Conservation (phyloP, 306 rosid species). For the Hippophae tibetana region DNA sequence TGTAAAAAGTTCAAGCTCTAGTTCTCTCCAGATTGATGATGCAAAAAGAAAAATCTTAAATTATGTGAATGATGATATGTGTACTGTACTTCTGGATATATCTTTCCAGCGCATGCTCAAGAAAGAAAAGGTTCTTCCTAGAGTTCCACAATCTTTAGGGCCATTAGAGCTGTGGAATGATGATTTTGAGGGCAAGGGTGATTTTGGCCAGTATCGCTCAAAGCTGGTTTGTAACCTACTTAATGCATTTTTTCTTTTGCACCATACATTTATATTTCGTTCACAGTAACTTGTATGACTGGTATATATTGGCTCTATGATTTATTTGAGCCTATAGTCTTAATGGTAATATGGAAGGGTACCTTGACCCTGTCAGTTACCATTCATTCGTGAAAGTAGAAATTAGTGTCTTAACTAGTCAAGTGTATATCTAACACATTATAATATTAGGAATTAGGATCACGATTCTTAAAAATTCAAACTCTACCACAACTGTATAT, state of each 20-base stretch:
- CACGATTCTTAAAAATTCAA: too few relatives aligned
- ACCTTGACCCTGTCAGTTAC: too few relatives aligned
- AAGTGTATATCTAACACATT: too few relatives aligned
- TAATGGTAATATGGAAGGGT: too few relatives aligned
- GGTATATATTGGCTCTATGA: too few relatives aligned
- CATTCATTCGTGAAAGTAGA: too few relatives aligned
- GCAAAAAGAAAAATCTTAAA: constrained; percentile 43
- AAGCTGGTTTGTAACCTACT: constrained; percentile 52
- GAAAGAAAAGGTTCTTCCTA: constrained; percentile 68
- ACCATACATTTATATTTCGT: neutral
- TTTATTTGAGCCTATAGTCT: too few relatives aligned
- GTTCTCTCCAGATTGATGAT: constrained; percentile 41
- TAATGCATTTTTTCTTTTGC: constrained; percentile 11
- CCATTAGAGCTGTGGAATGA: constrained; percentile 93
- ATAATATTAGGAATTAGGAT: too few relatives aligned
- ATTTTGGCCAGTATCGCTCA: constrained; percentile 79
- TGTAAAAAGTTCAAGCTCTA: constrained; percentile 28
- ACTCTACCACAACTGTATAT: too few relatives aligned
- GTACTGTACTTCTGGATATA: constrained; percentile 59
- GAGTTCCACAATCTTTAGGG: constrained; percentile 46
- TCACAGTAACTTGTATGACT: too few relatives aligned
- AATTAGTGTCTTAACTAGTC: too few relatives aligned
- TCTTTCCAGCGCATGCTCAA: constrained; percentile 79
- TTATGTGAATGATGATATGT: constrained; percentile 57
- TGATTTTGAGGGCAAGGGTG: constrained; percentile 73